These are phyloP conservation scores for Metarhizium sp. DNA, from an alignment of 2,329 filamentous ascomycete genomes.

Conservation along the genomic window DNA sequence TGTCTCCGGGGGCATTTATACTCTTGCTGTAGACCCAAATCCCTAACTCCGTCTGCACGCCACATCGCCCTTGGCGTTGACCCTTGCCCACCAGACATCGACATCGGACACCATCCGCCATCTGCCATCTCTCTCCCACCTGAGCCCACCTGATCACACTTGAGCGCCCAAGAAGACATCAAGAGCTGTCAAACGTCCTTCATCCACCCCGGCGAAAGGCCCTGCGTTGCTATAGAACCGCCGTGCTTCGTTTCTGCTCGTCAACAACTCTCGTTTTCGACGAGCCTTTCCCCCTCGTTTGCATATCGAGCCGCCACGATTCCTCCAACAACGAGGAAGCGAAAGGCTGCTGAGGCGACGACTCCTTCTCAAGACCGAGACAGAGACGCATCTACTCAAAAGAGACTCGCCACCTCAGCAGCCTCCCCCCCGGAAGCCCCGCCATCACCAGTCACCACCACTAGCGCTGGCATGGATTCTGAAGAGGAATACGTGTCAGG, in stretches of 20 bases:
- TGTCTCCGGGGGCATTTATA: neutral
- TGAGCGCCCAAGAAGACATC: neutral
- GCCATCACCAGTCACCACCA: conserved; percentile 47
- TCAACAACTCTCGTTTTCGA: neutral
- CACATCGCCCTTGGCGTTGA: too few species aligned
- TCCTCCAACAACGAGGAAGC: conserved; percentile 50
- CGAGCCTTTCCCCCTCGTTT: neutral
- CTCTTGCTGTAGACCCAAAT: neutral
- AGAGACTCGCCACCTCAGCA: conserved; percentile 49
- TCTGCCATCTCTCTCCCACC: neutral
- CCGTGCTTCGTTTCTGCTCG: neutral
- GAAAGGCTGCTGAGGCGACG: conserved; percentile 58
- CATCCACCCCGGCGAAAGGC: neutral
- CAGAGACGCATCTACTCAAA: conserved; percentile 35
- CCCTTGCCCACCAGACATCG: too few species aligned
- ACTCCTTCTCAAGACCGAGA: conserved; percentile 35
- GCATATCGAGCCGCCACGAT: conserved; percentile 36
- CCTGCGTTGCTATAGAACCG: neutral
- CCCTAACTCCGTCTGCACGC: neutral
- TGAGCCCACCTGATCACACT: neutral
- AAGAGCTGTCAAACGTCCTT: neutral
- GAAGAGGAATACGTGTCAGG: conserved; percentile 90
- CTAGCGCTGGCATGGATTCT: conserved; percentile 70
- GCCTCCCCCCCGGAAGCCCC: conserved; percentile 34
- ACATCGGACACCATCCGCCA: neutral